Base-by-base conservation (phyloP, 495 filamentous ascomycete species). In the Daldinia bambusicola region DNA sequence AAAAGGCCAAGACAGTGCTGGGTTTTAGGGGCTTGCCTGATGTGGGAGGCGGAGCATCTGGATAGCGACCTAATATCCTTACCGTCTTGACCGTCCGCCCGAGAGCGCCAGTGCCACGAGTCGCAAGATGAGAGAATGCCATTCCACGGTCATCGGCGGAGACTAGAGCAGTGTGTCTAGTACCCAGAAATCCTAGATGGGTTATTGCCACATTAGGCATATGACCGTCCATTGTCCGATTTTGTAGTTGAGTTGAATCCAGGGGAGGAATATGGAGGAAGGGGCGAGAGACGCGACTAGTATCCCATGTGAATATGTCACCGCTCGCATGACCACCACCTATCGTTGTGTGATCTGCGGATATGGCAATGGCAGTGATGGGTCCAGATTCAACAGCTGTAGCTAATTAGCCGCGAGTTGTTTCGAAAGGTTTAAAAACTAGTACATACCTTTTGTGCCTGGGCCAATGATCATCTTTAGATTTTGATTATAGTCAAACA, bases 61-160 rank as follows among this genome's bases (percentile, higher is more conserved):
- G 94, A 81, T 98, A 99, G 48, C 95, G 89, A 16, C 95, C 95
- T 38, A 99, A 81, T 51, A 98, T 94, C 66, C 96, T 87, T 9
- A 91, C 93, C 8, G 93, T 95, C 80, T 93, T 97, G 61, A 99
- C 91, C 1, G 88, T 90, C 69, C 95, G 88, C 10, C 89, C 93
- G 38, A 98, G 85, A 26, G 93, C 86, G 7, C 96, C 95, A 68
- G 95, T 90, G 18, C 95, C 95, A 68, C 95, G 83, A 13, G 94
- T 97, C 31, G 95, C 96, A 34, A 98, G 85, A 79, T 98, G 96
- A 6, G 96, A 97, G 77, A 99, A 99, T 8, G 95, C 94, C 95
- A 99, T 98, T 50, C 95, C 95, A 41, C 87, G 86, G 74, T 95
- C 93, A 77, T 99, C 94, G 0, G 95, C 95, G n/a, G 95, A 99